Conservation (phyloP, 495 filamentous ascomycete genomes). For the Thozetella sp. region DNA sequence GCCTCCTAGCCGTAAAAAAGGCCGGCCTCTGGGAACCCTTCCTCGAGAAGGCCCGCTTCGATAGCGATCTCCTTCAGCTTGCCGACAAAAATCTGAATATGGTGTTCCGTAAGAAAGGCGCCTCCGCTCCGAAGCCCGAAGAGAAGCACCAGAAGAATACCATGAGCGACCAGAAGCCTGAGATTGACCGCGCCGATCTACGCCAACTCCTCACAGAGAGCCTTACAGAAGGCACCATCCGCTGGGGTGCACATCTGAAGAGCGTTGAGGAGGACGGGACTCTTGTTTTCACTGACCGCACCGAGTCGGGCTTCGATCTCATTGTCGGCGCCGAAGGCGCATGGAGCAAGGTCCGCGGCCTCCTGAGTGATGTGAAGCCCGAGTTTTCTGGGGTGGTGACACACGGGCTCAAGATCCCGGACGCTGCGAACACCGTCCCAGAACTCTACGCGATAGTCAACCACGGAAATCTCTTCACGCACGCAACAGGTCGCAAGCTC, state of each 20-base stretch:
- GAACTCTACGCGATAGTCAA: slow-evolving; percentile 41
- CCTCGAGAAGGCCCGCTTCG: slow-evolving; percentile 39
- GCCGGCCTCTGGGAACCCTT: slow-evolving; percentile 52
- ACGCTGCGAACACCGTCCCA: slow-evolving; percentile 34
- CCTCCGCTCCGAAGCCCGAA: slow-evolving; percentile 1
- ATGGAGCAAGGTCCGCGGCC: slow-evolving; percentile 38
- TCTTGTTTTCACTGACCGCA: slow-evolving; percentile 19
- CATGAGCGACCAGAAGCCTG: slow-evolving; percentile 32
- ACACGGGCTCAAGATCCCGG: slow-evolving; percentile 37
- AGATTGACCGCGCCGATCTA: slow-evolving; percentile 41
- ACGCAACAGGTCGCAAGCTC: slow-evolving; percentile 35
- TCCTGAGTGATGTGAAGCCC: slow-evolving; percentile 26
- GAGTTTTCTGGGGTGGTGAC: slow-evolving; percentile 35
- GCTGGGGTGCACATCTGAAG: slow-evolving; percentile 48
- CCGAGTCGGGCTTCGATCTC: slow-evolving; percentile 33
- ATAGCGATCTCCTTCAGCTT: slow-evolving; percentile 46
- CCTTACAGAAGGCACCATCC: slow-evolving; percentile 41
- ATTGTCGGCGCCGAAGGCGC: slow-evolving; percentile 49
- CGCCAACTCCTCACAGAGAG: slow-evolving; percentile 34
- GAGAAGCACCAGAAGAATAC: slow-evolving; percentile 4
- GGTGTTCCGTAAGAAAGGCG: slow-evolving; percentile 11
- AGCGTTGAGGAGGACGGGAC: slow-evolving; percentile 22
- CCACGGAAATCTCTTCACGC: slow-evolving; percentile 44
- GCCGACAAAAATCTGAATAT: slow-evolving; percentile 31
- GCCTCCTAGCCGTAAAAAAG: slow-evolving; percentile 50